Evolutionary conservation across 139 green algal species (phyloP), one percentile per base, ranked within the genome.

Genomic region (Axilococcus clingmanii): DNA sequence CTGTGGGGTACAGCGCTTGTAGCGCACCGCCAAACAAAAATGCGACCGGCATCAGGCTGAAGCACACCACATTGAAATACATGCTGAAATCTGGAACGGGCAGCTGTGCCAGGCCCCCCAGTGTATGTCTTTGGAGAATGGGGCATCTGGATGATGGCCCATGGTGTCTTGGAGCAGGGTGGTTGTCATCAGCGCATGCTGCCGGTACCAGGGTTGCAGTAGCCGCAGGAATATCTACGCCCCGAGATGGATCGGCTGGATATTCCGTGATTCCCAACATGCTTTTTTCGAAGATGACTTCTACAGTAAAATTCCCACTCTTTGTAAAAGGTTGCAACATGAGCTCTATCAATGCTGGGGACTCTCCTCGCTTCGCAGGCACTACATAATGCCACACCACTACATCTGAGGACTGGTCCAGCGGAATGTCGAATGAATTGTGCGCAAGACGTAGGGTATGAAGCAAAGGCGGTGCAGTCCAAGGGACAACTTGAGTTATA

Each of bases 11-110:
- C 24, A 91, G 37, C 32, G 59, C 19, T 44, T 77, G 82, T 1
- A 88, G 35, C 4, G 70, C 25, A 4, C 67, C 57, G 2, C 85
- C 81, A 9, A 94, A 55, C 32, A 78, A 79, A 1, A 96, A 61
- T 1, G 87, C 78, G 16, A 95, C 44, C 24, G 94, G 51, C 3
- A 89, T 96, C 40, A 55, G 80, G 3, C 83, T 87, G 23, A 97
- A 71, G 52, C 84, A 94, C 32, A 79, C 74, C 19, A 96, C 88
- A 52, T 97, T 97, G 73, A 95, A 97, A 3, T 84, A 81, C 89
- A 97, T 97, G 51, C 68, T 86, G 62, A 94, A 83, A 72, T 97
- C 89, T 0, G 89, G 85, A 11, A 77, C 75, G 1, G 89, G 70
- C n/a, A 95, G 48, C 1, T 68, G 65, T 16, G 94, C 66, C 17